phyloP scores from a whole-genome alignment of 2,329 filamentous ascomycete genomes.

The Colletotrichum navitas region DNA sequence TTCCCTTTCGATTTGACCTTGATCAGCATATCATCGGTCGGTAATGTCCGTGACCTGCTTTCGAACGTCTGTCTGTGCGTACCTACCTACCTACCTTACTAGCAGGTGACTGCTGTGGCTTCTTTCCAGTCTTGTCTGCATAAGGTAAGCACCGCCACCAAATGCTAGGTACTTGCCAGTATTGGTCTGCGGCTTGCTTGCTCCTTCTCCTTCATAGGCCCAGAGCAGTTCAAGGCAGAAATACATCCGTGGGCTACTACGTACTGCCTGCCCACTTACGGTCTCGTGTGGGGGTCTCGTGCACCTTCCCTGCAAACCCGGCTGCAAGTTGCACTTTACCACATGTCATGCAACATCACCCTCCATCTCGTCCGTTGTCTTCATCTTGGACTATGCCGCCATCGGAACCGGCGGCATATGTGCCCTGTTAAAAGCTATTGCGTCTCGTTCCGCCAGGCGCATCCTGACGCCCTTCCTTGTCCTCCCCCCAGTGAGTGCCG shows the following conservation, averaged over 20 bases:
- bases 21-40: background rate
- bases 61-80: background rate
- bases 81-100: background rate
- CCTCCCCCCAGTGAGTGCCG: constrained; percentile 10
- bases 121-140: background rate
- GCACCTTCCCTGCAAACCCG: constrained; percentile 26
- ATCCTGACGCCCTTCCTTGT: constrained; percentile 16
- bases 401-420: constrained; percentile 21
- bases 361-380: constrained; percentile 6
- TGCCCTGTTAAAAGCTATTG: constrained; percentile 20
- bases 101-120: too few relatives aligned
- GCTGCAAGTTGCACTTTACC: constrained; percentile 21
- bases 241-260: constrained; percentile 11
- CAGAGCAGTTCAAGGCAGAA: constrained; percentile 2
- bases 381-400: background rate
- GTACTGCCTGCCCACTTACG: constrained; percentile 3
- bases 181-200: background rate
- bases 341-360: constrained; percentile 13
- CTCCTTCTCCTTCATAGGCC: background rate
- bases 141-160: background rate
- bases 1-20: background rate
- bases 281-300: constrained; percentile 37
- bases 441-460: constrained; percentile 31
- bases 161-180: background rate
- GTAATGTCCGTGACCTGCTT: background rate